Evolutionary conservation across 225 moss, liverwort and hornwort genomes (phyloP).

Genomic region (Antitrichia curtipendula): DNA sequence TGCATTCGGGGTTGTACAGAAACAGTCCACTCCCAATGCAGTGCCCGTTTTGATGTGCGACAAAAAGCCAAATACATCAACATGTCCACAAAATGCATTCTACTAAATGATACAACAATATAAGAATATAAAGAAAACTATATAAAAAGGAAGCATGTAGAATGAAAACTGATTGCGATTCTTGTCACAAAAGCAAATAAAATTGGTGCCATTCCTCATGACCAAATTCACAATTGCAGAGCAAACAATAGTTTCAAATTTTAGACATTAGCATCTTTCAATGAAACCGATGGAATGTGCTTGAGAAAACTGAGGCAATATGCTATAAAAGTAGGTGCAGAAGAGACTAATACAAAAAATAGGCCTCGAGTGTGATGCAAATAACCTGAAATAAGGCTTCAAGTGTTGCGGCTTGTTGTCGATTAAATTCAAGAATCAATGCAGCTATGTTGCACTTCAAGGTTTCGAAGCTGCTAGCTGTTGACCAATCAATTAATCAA

Average conservation of each 20-base stretch:
- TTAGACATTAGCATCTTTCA: background rate
- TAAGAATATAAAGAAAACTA: background rate
- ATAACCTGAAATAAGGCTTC: slow-evolving; percentile 64
- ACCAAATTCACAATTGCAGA: background rate
- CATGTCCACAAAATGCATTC: background rate
- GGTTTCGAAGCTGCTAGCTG: slow-evolving; percentile 53
- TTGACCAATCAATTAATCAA: background rate
- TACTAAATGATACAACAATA: background rate
- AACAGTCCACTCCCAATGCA: background rate
- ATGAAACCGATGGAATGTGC: background rate
- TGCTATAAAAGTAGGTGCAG: background rate
- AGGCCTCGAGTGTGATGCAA: background rate
- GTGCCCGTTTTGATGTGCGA: background rate
- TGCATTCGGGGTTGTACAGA: background rate
- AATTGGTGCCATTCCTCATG: background rate
- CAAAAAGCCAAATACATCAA: background rate
- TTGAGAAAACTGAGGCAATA: background rate
- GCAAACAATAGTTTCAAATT: background rate
- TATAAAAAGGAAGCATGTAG: background rate
- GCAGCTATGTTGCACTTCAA: slow-evolving; percentile 80
- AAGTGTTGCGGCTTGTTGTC: slow-evolving; percentile 57
- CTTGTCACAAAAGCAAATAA: background rate
- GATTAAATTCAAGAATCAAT: slow-evolving; percentile 52
- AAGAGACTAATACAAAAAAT: background rate
- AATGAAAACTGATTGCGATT: background rate